phyloP scores from a whole-genome alignment of 2,329 filamentous ascomycete species.

The Domatiomyces globalis region DNA sequence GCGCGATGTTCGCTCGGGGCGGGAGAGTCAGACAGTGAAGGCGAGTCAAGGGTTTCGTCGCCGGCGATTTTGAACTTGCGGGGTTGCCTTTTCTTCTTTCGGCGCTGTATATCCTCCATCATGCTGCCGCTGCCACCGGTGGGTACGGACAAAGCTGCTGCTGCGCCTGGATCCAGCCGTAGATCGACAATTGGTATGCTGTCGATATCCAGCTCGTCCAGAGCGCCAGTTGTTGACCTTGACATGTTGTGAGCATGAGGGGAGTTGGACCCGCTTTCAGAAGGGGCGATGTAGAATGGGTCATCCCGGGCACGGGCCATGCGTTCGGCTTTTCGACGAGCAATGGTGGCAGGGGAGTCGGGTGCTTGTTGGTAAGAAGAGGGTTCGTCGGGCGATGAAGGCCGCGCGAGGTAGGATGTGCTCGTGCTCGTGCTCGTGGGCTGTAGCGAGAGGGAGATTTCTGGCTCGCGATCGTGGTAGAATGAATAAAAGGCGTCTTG shows the following conservation, averaged over 20 bases:
- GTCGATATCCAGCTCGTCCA: conserved; percentile 79
- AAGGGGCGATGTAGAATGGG: conserved; percentile 72
- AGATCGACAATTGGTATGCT: conserved; percentile 92
- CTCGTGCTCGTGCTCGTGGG: conserved; percentile 4
- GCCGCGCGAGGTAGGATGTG: neutral
- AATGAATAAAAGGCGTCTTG: conserved; percentile 33
- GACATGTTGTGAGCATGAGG: conserved; percentile 52
- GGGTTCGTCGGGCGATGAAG: conserved; percentile 9
- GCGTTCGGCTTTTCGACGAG: conserved; percentile 60
- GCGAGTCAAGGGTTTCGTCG: conserved; percentile 54
- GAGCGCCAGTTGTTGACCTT: conserved; percentile 43
- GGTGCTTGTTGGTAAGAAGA: conserved; percentile 38
- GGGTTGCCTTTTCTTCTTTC: conserved; percentile 26
- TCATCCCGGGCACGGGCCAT: conserved; percentile 77
- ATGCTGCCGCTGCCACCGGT: neutral
- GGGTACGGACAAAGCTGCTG: conserved; percentile 20
- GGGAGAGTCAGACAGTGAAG: conserved; percentile 28
- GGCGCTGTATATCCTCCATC: conserved; percentile 13
- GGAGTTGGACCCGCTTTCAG: conserved; percentile 50
- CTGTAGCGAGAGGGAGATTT: conserved; percentile 2
- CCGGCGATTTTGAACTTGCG: conserved; percentile 54
- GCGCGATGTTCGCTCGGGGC: conserved; percentile 1
- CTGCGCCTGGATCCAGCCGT: conserved; percentile 46
- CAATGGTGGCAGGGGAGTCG: conserved; percentile 55
- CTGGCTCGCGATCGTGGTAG: conserved; percentile 25